Evolutionary conservation across 179 eudicot species (phyloP).

Genomic region (Kewa caespitosa): DNA sequence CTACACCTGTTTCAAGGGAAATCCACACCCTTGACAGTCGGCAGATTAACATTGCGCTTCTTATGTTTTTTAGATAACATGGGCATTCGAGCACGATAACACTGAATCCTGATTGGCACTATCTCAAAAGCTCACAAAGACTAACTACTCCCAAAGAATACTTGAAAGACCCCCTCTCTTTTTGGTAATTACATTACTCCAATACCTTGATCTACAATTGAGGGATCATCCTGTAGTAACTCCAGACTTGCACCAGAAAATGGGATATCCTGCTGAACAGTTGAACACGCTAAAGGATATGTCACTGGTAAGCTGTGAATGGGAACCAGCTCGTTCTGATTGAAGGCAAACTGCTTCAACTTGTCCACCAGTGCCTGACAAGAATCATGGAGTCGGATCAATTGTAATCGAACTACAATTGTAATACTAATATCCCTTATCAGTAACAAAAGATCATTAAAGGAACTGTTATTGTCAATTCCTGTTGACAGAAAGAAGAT

Average conservation of each 20-base stretch:
- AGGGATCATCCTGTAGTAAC: conserved; percentile 31
- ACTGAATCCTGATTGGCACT: not conserved
- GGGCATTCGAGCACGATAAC: not conserved
- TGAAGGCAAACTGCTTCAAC: conserved; percentile 50
- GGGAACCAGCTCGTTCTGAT: conserved; percentile 35
- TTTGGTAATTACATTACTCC: not conserved
- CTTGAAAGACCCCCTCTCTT: not conserved
- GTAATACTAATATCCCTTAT: not conserved
- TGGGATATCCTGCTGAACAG: conserved; percentile 28
- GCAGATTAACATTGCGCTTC: no score
- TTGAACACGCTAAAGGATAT: conserved; percentile 28
- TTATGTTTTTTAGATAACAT: no score
- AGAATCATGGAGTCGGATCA: conserved; percentile 14
- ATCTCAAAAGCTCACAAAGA: not conserved
- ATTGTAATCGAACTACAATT: not conserved
- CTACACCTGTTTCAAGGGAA: not conserved
- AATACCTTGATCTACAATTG: conserved; percentile 49
- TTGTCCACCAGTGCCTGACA: conserved; percentile 53
- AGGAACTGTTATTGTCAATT: not conserved
- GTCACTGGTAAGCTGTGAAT: conserved; percentile 24
- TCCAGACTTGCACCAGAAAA: conserved; percentile 26
- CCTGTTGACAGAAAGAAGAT: not conserved
- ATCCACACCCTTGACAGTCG: not conserved
- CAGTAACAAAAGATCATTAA: not conserved
- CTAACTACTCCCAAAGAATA: not conserved